Percentiles rank a stretch among this genome's conserved stretches.
Evolutionary conservation across 768 basidiomycete species (phyloP).

Genomic region (Lactarius tabidus): DNA sequence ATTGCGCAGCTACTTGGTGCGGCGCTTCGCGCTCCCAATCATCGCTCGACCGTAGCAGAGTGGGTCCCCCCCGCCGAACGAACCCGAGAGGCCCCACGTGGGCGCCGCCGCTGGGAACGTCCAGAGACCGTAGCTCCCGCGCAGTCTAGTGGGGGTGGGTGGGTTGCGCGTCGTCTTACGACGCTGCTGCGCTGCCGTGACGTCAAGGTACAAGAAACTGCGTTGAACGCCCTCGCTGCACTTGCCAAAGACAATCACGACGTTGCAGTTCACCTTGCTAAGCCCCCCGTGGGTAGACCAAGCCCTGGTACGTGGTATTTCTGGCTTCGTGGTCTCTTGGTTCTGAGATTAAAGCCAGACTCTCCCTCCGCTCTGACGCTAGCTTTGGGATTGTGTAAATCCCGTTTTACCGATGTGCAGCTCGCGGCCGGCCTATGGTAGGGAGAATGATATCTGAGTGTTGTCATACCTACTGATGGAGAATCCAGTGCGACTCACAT

Average conservation of each 20-base stretch:
- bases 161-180: slow-evolving; percentile 53
- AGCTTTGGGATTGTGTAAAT: slow-evolving; percentile 52
- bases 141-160: slow-evolving; percentile 41
- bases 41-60: slow-evolving; percentile 50
- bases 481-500: slow-evolving; percentile 53
- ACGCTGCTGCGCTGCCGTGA: slow-evolving; percentile 49
- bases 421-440: slow-evolving; percentile 71
- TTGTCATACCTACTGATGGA: slow-evolving; percentile 2
- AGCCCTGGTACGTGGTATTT: slow-evolving; percentile 7
- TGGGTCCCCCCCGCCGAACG: slow-evolving; percentile 63
- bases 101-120: slow-evolving; percentile 74
- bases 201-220: slow-evolving; percentile 64
- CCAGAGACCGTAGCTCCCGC: slow-evolving; percentile 40
- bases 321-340: not conserved
- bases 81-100: slow-evolving; percentile 45
- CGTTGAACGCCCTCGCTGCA: slow-evolving; percentile 58
- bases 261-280: slow-evolving; percentile 49
- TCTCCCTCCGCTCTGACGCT: slow-evolving; percentile 39
- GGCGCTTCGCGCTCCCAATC: slow-evolving; percentile 44
- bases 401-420: slow-evolving; percentile 57
- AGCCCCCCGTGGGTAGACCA: slow-evolving; percentile 25
- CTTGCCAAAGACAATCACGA: slow-evolving; percentile 58
- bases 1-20: slow-evolving; percentile 58
- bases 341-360: not conserved
- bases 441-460: slow-evolving; percentile 12